phyloP scores from a whole-genome alignment of 108 stramenopile species.

The Chaetoceros tenuissimus region DNA sequence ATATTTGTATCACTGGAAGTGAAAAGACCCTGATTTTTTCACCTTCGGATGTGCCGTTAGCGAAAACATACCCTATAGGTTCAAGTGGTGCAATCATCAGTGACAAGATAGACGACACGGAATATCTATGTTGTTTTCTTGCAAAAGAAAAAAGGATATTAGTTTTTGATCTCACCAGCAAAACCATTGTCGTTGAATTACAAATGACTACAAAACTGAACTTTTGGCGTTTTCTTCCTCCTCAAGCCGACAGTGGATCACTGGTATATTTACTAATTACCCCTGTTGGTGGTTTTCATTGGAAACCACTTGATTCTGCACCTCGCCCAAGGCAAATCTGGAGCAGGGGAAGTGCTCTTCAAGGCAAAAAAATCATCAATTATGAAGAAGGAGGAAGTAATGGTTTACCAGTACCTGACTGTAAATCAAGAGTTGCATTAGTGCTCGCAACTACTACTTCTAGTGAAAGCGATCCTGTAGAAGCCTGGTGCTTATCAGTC shows the following conservation, averaged over 20 bases:
- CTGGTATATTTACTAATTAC: constrained; percentile 79
- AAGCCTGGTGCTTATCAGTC: constrained; percentile 74
- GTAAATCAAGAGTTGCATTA: constrained; percentile 65
- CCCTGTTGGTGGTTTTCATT: constrained; percentile 83
- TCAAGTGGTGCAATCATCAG: constrained; percentile 83
- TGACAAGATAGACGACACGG: constrained; percentile 71
- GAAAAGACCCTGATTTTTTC: constrained; percentile 85
- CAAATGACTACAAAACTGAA: constrained; percentile 93
- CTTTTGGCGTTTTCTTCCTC: constrained; percentile 83
- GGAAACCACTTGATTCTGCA: constrained; percentile 79
- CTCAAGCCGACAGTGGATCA: constrained; percentile 66
- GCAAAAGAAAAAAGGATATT: constrained; percentile 82
- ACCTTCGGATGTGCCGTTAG: constrained; percentile 61
- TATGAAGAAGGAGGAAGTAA: constrained; percentile 89
- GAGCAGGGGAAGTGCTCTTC: constrained; percentile 70
- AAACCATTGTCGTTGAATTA: constrained; percentile 37
- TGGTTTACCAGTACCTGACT: constrained; percentile 52
- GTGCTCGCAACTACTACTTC: constrained; percentile 52
- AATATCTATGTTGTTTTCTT: constrained; percentile 84
- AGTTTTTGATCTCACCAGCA: constrained; percentile 11
- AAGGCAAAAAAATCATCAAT: constrained; percentile 75
- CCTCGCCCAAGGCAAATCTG: constrained; percentile 80
- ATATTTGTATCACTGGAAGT: constrained; percentile 55
- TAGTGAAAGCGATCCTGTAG: constrained; percentile 37
- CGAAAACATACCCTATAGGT: constrained; percentile 76